Percentiles rank a stretch among this genome's conserved stretches.
Evolutionary conservation across 164 flowering plant species (phyloP).

Genomic region (Paratinospora sagittata): DNA sequence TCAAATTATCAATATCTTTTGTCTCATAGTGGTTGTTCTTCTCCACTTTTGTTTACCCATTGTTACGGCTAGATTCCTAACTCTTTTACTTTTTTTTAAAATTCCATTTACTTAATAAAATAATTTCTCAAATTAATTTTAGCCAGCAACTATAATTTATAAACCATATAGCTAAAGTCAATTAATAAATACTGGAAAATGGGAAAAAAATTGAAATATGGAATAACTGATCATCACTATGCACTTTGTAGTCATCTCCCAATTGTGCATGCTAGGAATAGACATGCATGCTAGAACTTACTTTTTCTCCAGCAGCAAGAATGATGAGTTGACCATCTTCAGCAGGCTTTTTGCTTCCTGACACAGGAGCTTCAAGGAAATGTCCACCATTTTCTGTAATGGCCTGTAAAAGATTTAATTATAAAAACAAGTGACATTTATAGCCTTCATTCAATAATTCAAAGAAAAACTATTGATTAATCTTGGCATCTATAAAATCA

Average conservation of each 20-base stretch:
- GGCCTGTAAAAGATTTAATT: conserved; percentile 38
- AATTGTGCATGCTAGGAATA: not conserved
- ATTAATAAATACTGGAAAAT: not conserved
- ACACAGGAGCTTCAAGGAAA: conserved; percentile 97
- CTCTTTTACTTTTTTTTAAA: no score
- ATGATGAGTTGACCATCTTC: conserved; percentile 98
- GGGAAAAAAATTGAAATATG: not conserved
- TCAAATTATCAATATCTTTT: no score
- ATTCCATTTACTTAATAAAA: not conserved
- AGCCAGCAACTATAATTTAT: not conserved
- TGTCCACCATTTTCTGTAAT: conserved; percentile 62
- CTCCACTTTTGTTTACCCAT: no score
- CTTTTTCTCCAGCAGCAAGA: conserved; percentile 97
- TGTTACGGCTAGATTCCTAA: no score
- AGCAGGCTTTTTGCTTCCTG: conserved; percentile 98
- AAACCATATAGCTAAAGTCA: not conserved
- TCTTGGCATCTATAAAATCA: no score
- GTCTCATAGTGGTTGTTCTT: no score
- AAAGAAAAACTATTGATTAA: not conserved
- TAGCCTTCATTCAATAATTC: not conserved
- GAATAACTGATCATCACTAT: not conserved
- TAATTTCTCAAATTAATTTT: not conserved
- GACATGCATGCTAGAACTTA: conserved; percentile 14
- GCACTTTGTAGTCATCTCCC: not conserved
- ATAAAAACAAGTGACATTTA: not conserved